A percentile compares a stretch with the other conserved stretches of the same genome.
phyloP scores from a whole-genome alignment of 1,284 basidiomycete genomes.

The Cryptococcus sp. region DNA sequence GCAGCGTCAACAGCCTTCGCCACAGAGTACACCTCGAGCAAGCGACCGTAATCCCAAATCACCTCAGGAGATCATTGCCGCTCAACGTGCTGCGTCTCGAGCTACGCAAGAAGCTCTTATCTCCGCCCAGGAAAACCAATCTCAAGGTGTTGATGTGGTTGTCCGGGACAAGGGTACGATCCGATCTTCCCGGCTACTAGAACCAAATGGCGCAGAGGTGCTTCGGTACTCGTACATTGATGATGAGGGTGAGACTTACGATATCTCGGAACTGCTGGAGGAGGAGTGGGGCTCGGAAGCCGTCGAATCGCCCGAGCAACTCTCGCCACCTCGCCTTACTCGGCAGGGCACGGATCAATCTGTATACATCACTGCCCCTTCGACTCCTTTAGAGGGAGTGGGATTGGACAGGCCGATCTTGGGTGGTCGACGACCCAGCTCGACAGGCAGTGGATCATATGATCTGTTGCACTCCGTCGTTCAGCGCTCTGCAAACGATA shows the following conservation, averaged over 20 bases:
- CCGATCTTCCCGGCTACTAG: constrained; percentile 66
- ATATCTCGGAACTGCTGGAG: constrained; percentile 88
- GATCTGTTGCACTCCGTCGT: constrained; percentile 63
- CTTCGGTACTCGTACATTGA: constrained; percentile 90
- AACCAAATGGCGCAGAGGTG: constrained; percentile 53
- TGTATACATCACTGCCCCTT: constrained; percentile 34
- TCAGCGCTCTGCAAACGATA: constrained; percentile 17
- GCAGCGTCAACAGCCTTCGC: constrained; percentile 16
- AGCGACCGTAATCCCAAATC: constrained; percentile 50
- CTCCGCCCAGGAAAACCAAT: constrained; percentile 73
- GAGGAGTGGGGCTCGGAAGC: constrained; percentile 63
- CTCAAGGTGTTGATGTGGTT: constrained; percentile 79
- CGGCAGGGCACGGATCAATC: constrained; percentile 31
- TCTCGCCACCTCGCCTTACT: constrained; percentile 20
- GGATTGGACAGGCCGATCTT: constrained; percentile 6
- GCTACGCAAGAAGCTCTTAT: constrained; percentile 83
- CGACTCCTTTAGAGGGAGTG: constrained; percentile 33
- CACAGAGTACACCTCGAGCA: constrained; percentile 47
- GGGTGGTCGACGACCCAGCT: constrained; percentile 34
- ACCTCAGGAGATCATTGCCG: constrained; percentile 84
- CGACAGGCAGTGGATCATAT: constrained; percentile 21
- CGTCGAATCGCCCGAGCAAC: constrained; percentile 6
- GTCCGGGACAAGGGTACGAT: constrained; percentile 76
- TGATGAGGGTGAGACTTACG: constrained; percentile 76
- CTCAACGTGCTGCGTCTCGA: constrained; percentile 74